Evolutionary conservation across 352 stramenopile genomes (phyloP), one percentile per base, ranked within the genome.

Genomic region (Pythium periplocum): DNA sequence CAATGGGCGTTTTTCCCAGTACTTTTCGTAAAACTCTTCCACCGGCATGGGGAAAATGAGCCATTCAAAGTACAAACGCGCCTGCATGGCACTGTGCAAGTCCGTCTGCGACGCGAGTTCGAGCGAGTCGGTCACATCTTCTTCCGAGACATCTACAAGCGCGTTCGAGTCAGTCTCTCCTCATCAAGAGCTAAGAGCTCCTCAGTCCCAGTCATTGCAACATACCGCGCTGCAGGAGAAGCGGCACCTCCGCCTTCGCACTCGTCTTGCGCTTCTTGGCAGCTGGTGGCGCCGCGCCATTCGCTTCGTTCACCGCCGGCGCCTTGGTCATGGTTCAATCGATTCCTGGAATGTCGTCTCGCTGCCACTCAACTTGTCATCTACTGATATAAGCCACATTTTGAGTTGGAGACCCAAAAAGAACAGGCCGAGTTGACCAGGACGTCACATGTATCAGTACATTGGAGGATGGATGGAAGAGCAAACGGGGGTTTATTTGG

Each of bases 1-100:
- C 34, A 98, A 68, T 37, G 95, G 91, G 34, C 90, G 82, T 53
- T 97, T 88, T 61, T 98, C 95, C 86, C 86, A 98, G 68, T 98
- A 97, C 30, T 87, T 84, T 3, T 74, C 59, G 64, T 97, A 98
- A 54, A 98, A 98, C 63, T 96, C 76, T 39, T 92, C 69, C 6
- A 82, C 58, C 8, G 74, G 78, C 49, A 97, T 84, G 12, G 85
- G 86, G 52, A 78, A 78, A 49, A 96, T 75, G 9, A 96, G 66
- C 87, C 87, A 96, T 63, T 93, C 68, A 33, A 96, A 78, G 17
- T 93, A 64, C 62, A 88, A 52, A 45, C 77, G 80, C 5, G 72
- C 75, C 62, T 89, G 79, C 53, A 69, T 87, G 31, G 72, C 70
- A 53, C 81, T 89, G 62, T 87, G 80, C 17, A 88, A 49, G 45